Evolutionary conservation across 805 yeast species (phyloP), one percentile per base, ranked within the genome.

Genomic region (Dipodascus geniculatus): DNA sequence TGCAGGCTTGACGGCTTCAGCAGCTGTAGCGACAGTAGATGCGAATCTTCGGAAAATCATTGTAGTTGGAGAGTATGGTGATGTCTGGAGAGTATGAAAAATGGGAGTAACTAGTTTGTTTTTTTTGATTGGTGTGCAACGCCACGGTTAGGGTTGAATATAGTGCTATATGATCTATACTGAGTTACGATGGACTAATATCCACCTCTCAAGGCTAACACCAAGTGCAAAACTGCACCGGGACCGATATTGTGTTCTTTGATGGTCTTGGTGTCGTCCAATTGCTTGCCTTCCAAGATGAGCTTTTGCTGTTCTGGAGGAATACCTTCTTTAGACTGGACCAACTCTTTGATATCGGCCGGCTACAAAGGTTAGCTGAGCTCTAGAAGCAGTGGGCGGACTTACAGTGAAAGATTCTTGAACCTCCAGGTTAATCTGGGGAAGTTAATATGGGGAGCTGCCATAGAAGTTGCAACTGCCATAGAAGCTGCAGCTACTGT

Each of bases 291-390:
- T 54, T 85, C 82, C 70, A 79, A 88, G 62, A 91, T 83, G 59
- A 91, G 80, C 60, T 96, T 80, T 70, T 93, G 99, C 71, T 91
- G 99, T 28, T 86, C 81, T 9, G 98, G 97, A 1, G 98, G 96
- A 54, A 91, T 91, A 1, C 98, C 99, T 67, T 91, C 98, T 63
- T 87, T 87, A 65, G 91, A 96, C 68, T 93, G 98, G 72, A 91
- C 80, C 65, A 85, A 79, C 66, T 91, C 97, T 69, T 91, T 91
- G 69, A 91, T 81, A 50, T 84, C 79, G 57, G 80, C 77, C 55
- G 87, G 76, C 58, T 66, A 66, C 54, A 69, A 59, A 56, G 19
- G 65, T 14, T 24, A 23, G 3, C 38, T 11, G 49, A 20, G 22
- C 2, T 38, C 14, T 11, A 24, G 8, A 17, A 2, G 28, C 22